phyloP scores from a whole-genome alignment of 1,139 yeast species.

The Meyerozyma sp. region DNA sequence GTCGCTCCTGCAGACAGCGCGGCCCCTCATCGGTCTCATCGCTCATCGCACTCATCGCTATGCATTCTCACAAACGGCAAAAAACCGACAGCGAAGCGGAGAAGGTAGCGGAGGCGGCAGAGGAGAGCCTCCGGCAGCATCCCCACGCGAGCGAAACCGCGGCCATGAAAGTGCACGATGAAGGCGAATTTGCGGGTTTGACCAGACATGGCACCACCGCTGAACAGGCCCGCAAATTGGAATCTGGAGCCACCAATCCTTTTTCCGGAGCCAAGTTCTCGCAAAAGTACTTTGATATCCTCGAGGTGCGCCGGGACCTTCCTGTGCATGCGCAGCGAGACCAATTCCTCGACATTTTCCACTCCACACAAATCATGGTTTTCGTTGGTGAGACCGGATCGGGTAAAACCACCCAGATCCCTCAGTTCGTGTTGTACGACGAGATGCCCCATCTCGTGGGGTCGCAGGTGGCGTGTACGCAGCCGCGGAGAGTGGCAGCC shows the following conservation, averaged over 20 bases:
- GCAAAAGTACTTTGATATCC: conserved; percentile 67
- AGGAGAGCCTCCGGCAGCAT: conserved; percentile 32
- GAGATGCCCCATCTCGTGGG: conserved; percentile 82
- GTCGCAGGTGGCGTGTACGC: conserved; percentile 89
- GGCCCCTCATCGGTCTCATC: background rate
- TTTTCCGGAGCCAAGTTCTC: conserved; percentile 67
- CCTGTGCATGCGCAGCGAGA: conserved; percentile 94
- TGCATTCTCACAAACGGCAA: conserved; percentile 1
- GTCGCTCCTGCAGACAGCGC: background rate
- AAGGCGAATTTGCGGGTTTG: conserved; percentile 53
- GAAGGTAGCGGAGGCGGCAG: conserved; percentile 54
- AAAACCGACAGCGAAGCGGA: conserved; percentile 41
- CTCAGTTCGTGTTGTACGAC: conserved; percentile 90
- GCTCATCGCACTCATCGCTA: background rate
- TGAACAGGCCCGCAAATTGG: conserved; percentile 58
- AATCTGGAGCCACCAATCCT: conserved; percentile 64
- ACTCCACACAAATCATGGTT: conserved; percentile 88
- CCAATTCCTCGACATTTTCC: conserved; percentile 80
- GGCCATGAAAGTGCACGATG: conserved; percentile 30
- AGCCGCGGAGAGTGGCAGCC: conserved; percentile 97
- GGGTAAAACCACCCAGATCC: conserved; percentile 96
- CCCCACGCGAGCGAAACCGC: conserved; percentile 22
- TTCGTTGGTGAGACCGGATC: conserved; percentile 99
- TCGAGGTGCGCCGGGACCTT: conserved; percentile 72
- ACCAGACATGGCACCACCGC: conserved; percentile 70